Evolutionary conservation across 768 basidiomycete genomes (phyloP).

Genomic region (Pulveroboletus sp.): DNA sequence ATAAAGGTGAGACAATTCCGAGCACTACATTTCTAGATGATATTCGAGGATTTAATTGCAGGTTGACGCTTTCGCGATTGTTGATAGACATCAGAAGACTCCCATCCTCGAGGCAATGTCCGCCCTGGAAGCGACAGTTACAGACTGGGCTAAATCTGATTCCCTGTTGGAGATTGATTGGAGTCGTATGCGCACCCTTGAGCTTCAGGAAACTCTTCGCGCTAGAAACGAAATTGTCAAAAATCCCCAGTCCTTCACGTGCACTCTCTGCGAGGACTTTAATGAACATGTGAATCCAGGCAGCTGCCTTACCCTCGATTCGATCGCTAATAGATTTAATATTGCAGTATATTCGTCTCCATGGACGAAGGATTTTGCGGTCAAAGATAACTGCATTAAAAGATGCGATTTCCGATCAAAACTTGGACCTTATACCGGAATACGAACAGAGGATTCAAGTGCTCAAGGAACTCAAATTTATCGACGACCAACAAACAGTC

Average conservation of each 20-base stretch:
- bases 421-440: slow-evolving; percentile 93
- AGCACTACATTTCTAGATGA: neutral
- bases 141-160: slow-evolving; percentile 52
- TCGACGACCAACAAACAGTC: slow-evolving; percentile 94
- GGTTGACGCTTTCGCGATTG: slow-evolving; percentile 70
- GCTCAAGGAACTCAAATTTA: slow-evolving; percentile 86
- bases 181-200: slow-evolving; percentile 76
- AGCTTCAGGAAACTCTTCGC: slow-evolving; percentile 84
- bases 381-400: slow-evolving; percentile 76
- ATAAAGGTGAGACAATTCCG: slow-evolving; percentile 76
- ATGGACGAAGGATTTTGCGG: slow-evolving; percentile 72
- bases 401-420: slow-evolving; percentile 90
- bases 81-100: slow-evolving; percentile 62
- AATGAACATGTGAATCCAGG: slow-evolving; percentile 63
- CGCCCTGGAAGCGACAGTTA: slow-evolving; percentile 46
- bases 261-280: slow-evolving; percentile 66
- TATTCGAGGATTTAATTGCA: slow-evolving; percentile 28
- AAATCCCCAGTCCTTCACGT: slow-evolving; percentile 43
- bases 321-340: slow-evolving; percentile 9
- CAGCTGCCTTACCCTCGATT: neutral
- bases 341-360: slow-evolving; percentile 81
- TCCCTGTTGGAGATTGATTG: slow-evolving; percentile 79
- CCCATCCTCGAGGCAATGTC: slow-evolving; percentile 56
- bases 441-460: slow-evolving; percentile 94
- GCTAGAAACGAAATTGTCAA: slow-evolving; percentile 49